phyloP scores from a whole-genome alignment of 306 rosid species.

The Corylus americana region DNA sequence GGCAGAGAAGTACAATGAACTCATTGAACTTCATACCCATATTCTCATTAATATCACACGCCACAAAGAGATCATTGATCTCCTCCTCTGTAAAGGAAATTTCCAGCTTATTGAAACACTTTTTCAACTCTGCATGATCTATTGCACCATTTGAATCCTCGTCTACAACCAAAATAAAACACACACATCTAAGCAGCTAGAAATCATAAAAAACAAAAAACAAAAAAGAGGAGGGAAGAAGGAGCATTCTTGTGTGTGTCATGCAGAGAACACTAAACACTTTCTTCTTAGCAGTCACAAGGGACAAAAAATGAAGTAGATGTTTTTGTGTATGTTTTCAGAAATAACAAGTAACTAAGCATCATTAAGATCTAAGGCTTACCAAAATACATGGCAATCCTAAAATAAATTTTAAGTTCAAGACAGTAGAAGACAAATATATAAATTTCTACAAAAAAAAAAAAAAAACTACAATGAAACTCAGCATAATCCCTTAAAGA shows the following conservation, averaged over 20 bases:
- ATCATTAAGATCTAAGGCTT: neutral
- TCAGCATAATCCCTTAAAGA: neutral
- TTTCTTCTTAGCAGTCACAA: constrained; percentile 16
- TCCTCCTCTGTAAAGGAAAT: constrained; percentile 72
- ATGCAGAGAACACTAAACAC: constrained; percentile 24
- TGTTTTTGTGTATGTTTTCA: constrained; percentile 7
- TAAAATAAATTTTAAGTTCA: neutral
- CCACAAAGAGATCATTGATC: constrained; percentile 70
- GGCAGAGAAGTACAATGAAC: constrained; percentile 90
- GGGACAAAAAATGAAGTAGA: constrained; percentile 1
- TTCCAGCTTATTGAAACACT: constrained; percentile 69
- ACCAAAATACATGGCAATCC: neutral
- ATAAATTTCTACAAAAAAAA: too few relatives aligned
- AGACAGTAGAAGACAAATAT: neutral
- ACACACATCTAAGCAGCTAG: constrained; percentile 4
- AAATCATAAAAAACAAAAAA: neutral
- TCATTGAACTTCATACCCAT: constrained; percentile 80
- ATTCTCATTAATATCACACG: constrained; percentile 79
- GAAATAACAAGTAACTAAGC: neutral
- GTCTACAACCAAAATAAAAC: constrained; percentile 48
- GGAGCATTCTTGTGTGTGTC: too few relatives aligned
- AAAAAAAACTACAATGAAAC: too few relatives aligned
- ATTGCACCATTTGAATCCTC: constrained; percentile 88
- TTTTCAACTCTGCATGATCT: constrained; percentile 74
- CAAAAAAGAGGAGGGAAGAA: neutral